Conservation (phyloP, 257 asterid species). For the Rhazya stricta region DNA sequence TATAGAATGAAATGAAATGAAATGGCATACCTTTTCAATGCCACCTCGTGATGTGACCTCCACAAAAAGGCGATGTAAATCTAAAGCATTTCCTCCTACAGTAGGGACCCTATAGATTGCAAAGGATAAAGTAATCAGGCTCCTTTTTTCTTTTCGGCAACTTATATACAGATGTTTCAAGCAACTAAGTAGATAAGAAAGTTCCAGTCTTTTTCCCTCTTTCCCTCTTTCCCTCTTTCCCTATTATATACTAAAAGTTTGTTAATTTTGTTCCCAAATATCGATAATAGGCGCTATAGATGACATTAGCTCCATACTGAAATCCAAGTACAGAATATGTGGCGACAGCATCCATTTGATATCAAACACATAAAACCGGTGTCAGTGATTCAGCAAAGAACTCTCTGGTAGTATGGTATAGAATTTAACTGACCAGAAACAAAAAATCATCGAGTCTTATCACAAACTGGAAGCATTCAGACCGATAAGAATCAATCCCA, state of each 20-base stretch:
- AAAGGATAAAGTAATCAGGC: slow-evolving; percentile 14
- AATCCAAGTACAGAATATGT: neutral
- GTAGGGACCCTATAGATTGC: slow-evolving; percentile 59
- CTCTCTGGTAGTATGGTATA: neutral
- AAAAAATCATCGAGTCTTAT: neutral
- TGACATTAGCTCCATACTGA: neutral
- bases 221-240: neutral
- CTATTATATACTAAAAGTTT: neutral
- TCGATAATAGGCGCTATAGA: neutral
- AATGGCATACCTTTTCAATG: slow-evolving; percentile 67
- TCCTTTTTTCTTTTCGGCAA: neutral
- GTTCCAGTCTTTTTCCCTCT: neutral
- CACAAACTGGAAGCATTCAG: neutral
- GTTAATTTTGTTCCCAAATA: neutral
- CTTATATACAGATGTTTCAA: neutral
- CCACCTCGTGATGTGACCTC: slow-evolving; percentile 97
- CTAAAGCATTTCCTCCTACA: slow-evolving; percentile 66
- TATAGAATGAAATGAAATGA: neutral
- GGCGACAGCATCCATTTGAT: neutral
- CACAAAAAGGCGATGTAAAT: slow-evolving; percentile 74
- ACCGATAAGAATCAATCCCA: neutral
- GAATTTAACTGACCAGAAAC: neutral
- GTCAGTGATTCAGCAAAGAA: too few relatives aligned
- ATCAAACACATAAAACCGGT: neutral
- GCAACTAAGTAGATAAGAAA: neutral